Conservation (phyloP, 371 early-diverging fungal genomes). For the Cladochytrium tenue region DNA sequence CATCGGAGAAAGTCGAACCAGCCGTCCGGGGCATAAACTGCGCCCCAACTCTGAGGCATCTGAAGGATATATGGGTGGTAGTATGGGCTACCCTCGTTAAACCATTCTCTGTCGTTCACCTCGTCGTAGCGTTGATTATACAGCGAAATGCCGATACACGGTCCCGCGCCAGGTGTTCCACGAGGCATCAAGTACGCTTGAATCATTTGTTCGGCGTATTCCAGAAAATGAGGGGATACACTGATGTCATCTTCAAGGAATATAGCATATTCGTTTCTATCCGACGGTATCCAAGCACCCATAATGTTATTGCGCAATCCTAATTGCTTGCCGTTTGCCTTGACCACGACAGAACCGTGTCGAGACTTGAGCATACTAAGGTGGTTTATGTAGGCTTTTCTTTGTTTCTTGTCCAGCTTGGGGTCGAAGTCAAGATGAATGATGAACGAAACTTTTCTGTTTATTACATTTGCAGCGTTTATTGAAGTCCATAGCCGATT, state of each 20-base stretch:
- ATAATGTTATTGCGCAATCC: conserved; percentile 21
- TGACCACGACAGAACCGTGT: conserved; percentile 19
- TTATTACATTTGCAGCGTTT: conserved; percentile 26
- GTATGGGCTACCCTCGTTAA: not conserved
- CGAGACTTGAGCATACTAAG: conserved; percentile 16
- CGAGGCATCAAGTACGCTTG: conserved; percentile 17
- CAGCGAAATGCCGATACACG: conserved; percentile 27
- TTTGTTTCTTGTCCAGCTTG: conserved; percentile 7
- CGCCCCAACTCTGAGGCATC: conserved; percentile 34
- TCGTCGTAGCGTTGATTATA: conserved; percentile 29
- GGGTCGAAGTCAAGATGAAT: conserved; percentile 23
- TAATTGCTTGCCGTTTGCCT: conserved; percentile 8
- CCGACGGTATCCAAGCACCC: conserved; percentile 28
- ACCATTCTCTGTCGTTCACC: conserved; percentile 25
- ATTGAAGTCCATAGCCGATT: conserved; percentile 24
- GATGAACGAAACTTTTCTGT: conserved; percentile 9
- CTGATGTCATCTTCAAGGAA: conserved; percentile 30
- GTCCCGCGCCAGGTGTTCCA: not conserved
- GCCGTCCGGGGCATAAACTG: conserved; percentile 20
- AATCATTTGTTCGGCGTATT: conserved; percentile 31
- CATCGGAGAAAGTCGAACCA: conserved; percentile 30
- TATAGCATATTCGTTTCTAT: conserved; percentile 17
- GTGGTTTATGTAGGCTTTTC: conserved; percentile 18
- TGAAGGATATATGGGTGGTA: conserved; percentile 25
- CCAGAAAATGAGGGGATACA: conserved; percentile 31